Conservation (phyloP, 495 filamentous ascomycete genomes). For the Penicillium verhagenii region DNA sequence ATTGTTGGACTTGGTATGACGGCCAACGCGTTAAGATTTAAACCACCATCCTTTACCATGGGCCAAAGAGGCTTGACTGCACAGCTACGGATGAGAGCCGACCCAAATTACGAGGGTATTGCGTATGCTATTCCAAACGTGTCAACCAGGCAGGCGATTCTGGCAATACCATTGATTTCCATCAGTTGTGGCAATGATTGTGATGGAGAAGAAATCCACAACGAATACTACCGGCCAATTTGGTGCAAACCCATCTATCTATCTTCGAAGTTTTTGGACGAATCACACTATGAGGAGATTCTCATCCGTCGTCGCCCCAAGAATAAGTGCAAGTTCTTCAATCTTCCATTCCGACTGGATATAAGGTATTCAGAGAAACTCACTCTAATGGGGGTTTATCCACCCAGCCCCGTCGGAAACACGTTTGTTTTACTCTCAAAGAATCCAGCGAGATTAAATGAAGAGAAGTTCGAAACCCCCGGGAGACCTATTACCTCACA, state of each 20-base stretch:
- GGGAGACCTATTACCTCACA: background rate
- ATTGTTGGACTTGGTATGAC: too few relatives aligned
- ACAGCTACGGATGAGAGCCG: background rate
- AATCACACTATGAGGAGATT: background rate
- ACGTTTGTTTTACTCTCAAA: background rate
- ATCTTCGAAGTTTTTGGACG: background rate
- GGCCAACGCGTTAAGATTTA: too few relatives aligned
- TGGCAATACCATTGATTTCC: background rate
- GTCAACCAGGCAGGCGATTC: background rate
- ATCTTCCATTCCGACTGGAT: background rate
- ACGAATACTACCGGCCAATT: background rate
- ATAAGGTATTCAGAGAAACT: background rate
- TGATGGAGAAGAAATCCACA: background rate
- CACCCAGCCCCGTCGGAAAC: background rate
- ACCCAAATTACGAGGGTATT: background rate
- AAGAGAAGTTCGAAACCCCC: background rate
- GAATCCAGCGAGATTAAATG: background rate
- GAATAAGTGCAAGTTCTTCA: background rate
- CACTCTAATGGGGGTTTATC: background rate
- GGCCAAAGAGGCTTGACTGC: background rate
- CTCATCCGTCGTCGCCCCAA: background rate
- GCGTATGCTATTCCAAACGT: background rate
- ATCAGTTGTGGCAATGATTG: background rate
- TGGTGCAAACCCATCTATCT: background rate
- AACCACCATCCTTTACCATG: background rate